Evolutionary conservation across 257 asterid species (phyloP).

Genomic region (Penstemon davidsonii): DNA sequence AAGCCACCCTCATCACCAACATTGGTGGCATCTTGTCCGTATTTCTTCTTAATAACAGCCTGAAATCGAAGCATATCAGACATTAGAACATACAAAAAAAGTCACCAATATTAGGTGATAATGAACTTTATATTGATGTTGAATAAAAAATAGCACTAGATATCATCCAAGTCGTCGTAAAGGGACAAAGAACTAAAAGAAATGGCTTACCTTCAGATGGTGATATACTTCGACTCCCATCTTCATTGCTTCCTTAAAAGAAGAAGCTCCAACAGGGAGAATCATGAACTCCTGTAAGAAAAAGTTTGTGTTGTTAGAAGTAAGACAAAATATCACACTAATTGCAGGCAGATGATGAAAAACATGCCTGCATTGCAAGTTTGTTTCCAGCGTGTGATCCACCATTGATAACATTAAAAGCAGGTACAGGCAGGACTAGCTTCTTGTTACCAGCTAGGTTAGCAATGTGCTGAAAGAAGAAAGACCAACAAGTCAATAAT

Average conservation of each 20-base stretch:
- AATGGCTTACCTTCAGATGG: slow-evolving; percentile 68
- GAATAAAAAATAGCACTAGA: too few relatives aligned
- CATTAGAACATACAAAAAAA: too few relatives aligned
- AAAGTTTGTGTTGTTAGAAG: slow-evolving; percentile 1
- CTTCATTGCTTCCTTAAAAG: slow-evolving; percentile 97
- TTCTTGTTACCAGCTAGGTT: slow-evolving; percentile 93
- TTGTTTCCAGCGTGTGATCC: slow-evolving; percentile 99
- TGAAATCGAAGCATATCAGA: slow-evolving; percentile 30
- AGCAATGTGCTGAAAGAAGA: slow-evolving; percentile 82
- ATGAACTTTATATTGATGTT: slow-evolving; percentile 1
- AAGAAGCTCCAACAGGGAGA: slow-evolving; percentile 94
- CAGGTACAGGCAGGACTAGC: slow-evolving; percentile 94
- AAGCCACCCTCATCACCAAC: slow-evolving; percentile 99
- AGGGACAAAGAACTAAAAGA: slow-evolving; percentile 6
- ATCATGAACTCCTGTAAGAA: slow-evolving; percentile 85
- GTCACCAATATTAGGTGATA: neutral
- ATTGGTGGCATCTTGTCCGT: slow-evolving; percentile 96
- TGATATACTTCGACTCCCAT: slow-evolving; percentile 99
- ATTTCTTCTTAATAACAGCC: slow-evolving; percentile 96
- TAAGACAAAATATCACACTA: neutral
- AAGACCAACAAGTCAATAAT: neutral
- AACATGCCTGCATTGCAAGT: slow-evolving; percentile 94
- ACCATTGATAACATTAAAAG: slow-evolving; percentile 97
- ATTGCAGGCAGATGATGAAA: neutral
- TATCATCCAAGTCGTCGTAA: too few relatives aligned